phyloP scores from a whole-genome alignment of 1,284 basidiomycete genomes.

The Malassezia sympodialis region DNA sequence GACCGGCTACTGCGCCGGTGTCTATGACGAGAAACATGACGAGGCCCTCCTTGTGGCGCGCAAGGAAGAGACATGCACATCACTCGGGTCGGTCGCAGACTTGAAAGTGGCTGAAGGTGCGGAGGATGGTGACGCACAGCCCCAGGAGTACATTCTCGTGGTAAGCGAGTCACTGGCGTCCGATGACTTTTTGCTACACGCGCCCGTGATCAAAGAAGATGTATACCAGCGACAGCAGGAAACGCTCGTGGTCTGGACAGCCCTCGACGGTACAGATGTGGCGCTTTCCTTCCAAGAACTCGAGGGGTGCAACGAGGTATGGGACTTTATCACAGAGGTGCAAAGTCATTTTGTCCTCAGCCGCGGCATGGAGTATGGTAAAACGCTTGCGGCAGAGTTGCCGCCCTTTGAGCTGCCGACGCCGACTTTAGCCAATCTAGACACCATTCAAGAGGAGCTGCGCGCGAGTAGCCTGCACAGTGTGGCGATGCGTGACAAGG shows the following conservation, averaged over 20 bases:
- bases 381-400: not conserved
- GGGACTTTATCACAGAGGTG: slow-evolving; percentile 94
- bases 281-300: slow-evolving; percentile 94
- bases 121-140: slow-evolving; percentile 31
- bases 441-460: slow-evolving; percentile 41
- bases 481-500: slow-evolving; percentile 61
- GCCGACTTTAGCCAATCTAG: slow-evolving; percentile 45
- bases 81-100: slow-evolving; percentile 27
- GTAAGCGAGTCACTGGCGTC: slow-evolving; percentile 37
- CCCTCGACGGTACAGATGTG: slow-evolving; percentile 84
- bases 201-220: slow-evolving; percentile 43
- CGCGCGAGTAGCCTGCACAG: slow-evolving; percentile 37
- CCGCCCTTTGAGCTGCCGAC: slow-evolving; percentile 33
- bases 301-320: slow-evolving; percentile 89
- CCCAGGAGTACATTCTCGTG: slow-evolving; percentile 36
- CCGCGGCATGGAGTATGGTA: not conserved
- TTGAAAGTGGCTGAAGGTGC: slow-evolving; percentile 44
- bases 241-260: slow-evolving; percentile 97
- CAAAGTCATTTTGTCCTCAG: slow-evolving; percentile 60
- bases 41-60: slow-evolving; percentile 43
- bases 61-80: slow-evolving; percentile 36
- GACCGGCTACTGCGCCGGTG: slow-evolving; percentile 46
- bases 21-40: slow-evolving; percentile 43
- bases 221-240: slow-evolving; percentile 54
- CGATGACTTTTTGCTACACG: slow-evolving; percentile 40